Percentiles rank a stretch among this genome's conserved stretches.
These are phyloP conservation scores for Gardenia jasminoides DNA, from an alignment of 257 asterid species.

Conservation along the genomic window DNA sequence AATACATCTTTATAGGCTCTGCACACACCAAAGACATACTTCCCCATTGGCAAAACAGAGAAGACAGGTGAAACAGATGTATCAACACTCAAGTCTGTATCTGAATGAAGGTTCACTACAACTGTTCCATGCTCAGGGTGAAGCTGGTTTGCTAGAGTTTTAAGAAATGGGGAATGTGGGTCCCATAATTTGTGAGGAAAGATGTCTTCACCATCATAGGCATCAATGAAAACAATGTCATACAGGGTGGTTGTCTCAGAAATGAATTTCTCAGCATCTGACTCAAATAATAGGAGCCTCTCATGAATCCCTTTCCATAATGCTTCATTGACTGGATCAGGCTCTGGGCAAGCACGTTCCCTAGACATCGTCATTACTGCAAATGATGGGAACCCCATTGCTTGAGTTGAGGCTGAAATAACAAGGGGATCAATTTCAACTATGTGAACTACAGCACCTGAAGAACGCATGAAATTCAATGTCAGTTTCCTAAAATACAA, in stretches of 20 bases:
- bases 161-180: conserved; percentile 57
- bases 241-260: conserved; percentile 45
- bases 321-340: conserved; percentile 42
- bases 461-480: conserved; percentile 8
- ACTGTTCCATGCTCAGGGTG: conserved; percentile 82
- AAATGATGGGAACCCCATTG: conserved; percentile 88
- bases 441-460: conserved; percentile 72
- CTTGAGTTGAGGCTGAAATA: conserved; percentile 71
- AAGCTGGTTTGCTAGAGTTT: conserved; percentile 50
- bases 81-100: conserved; percentile 36
- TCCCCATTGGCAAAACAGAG: conserved; percentile 43
- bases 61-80: conserved; percentile 17
- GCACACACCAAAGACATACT: conserved; percentile 47
- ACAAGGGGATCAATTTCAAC: conserved; percentile 88
- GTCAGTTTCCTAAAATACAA: conserved; percentile 4
- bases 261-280: conserved; percentile 80
- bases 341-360: conserved; percentile 36
- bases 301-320: conserved; percentile 83
- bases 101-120: conserved; percentile 75
- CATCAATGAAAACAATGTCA: conserved; percentile 75
- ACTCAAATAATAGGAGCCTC: conserved; percentile 51
- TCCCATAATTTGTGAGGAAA: conserved; percentile 75
- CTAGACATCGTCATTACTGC: conserved; percentile 56
- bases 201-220: conserved; percentile 83
- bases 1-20: conserved; percentile 51